These are phyloP conservation scores for Platanthera guangdongensis DNA, from an alignment of 106 monocot genomes.

Conservation along the genomic window DNA sequence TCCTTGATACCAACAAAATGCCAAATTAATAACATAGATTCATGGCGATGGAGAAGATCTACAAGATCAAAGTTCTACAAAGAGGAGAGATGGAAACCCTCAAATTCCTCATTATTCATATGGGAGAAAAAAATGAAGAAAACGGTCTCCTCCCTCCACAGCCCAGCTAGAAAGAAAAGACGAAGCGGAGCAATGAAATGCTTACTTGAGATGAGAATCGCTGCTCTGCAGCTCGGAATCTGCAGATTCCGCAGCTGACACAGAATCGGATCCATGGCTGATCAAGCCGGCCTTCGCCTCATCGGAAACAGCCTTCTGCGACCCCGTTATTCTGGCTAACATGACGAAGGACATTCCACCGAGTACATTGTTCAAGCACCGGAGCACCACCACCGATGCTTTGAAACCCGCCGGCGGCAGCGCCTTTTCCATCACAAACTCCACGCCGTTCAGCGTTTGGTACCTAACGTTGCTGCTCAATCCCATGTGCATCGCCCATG, in stretches of 20 bases:
- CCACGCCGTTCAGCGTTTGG: slow-evolving; percentile 62
- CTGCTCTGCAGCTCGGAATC: slow-evolving; percentile 12
- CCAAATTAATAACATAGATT: neutral
- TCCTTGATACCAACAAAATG: neutral
- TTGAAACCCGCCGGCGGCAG: slow-evolving; percentile 44
- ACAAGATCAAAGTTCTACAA: neutral
- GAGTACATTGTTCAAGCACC: slow-evolving; percentile 60
- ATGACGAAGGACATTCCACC: slow-evolving; percentile 57
- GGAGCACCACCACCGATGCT: slow-evolving; percentile 42
- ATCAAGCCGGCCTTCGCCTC: slow-evolving; percentile 26
- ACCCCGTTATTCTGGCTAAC: slow-evolving; percentile 56
- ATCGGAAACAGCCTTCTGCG: slow-evolving; percentile 32
- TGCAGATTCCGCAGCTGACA: neutral
- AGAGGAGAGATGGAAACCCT: neutral
- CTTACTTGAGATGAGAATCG: slow-evolving; percentile 17
- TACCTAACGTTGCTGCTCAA: slow-evolving; percentile 68
- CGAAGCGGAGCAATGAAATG: neutral
- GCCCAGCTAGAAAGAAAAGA: neutral
- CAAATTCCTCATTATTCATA: neutral
- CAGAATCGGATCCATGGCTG: neutral
- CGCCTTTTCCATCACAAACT: slow-evolving; percentile 40
- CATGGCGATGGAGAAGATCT: neutral
- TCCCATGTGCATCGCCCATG: slow-evolving; percentile 67
- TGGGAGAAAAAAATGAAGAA: neutral
- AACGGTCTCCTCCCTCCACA: neutral